These are phyloP conservation scores for Aspergillus affinis DNA, from an alignment of 495 filamentous ascomycete species.

Conservation along the genomic window DNA sequence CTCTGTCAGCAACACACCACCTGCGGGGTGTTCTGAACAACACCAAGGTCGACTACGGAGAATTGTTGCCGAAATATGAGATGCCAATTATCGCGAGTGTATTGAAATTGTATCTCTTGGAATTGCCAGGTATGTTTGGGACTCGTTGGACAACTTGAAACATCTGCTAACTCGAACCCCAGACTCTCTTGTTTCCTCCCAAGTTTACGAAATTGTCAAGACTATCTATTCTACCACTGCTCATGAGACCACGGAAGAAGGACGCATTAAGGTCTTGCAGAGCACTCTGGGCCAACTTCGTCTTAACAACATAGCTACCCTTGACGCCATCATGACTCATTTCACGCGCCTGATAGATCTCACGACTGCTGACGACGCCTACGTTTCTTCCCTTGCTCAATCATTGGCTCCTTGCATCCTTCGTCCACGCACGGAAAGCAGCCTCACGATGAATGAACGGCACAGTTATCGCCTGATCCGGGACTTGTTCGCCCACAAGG, in stretches of 20 bases:
- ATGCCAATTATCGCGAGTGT: constrained; percentile 91
- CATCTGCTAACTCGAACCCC: constrained; percentile 7
- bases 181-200: constrained; percentile 97
- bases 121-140: constrained; percentile 75
- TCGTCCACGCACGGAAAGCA: constrained; percentile 79
- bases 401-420: constrained; percentile 84
- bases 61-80: constrained; percentile 80
- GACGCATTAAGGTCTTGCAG: constrained; percentile 88
- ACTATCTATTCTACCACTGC: constrained; percentile 84
- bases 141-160: background rate
- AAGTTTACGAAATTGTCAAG: constrained; percentile 98
- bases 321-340: constrained; percentile 97
- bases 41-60: constrained; percentile 75
- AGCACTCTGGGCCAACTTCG: constrained; percentile 93
- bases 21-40: constrained; percentile 81
- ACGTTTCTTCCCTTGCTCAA: constrained; percentile 72
- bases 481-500: constrained; percentile 91
- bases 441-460: constrained; percentile 91
- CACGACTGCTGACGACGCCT: constrained; percentile 91
- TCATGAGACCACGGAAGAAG: constrained; percentile 66
- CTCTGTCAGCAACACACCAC: constrained; percentile 80
- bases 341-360: constrained; percentile 96
- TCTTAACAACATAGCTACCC: constrained; percentile 95
- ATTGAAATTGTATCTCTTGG: constrained; percentile 92
- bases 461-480: constrained; percentile 89